phyloP scores from a whole-genome alignment of 148 eudicot species.

The Silene conica region DNA sequence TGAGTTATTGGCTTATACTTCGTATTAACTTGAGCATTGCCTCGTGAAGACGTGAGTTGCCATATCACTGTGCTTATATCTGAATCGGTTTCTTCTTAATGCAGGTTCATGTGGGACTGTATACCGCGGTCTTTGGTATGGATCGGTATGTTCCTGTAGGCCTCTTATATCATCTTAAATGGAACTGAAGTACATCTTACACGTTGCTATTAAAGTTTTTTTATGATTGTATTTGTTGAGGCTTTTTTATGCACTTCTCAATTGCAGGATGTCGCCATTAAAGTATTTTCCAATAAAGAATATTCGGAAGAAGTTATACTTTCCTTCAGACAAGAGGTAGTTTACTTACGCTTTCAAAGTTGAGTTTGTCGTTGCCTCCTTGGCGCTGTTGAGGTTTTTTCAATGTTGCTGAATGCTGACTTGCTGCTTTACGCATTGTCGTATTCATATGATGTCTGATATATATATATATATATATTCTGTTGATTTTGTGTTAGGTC shows the following conservation, averaged over 20 bases:
- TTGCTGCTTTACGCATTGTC: not conserved
- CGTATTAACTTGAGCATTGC: too few relatives aligned
- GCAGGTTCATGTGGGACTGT: conserved; percentile 99
- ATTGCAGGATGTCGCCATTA: conserved; percentile 91
- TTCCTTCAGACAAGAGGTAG: conserved; percentile 88
- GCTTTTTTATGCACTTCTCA: conserved; percentile 1
- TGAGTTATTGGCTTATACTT: too few relatives aligned
- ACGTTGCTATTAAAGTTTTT: too few relatives aligned
- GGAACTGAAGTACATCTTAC: not conserved
- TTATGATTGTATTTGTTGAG: not conserved
- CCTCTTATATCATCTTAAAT: not conserved
- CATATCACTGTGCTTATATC: not conserved
- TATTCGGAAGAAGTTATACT: conserved; percentile 75
- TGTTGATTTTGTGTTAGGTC: conserved; percentile 42
- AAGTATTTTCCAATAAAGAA: conserved; percentile 83
- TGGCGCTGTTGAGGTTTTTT: conserved; percentile 2
- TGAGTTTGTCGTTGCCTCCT: not conserved
- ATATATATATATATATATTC: not conserved
- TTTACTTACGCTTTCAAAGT: conserved; percentile 4
- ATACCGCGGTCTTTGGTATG: conserved; percentile 91
- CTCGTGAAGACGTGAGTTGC: too few relatives aligned
- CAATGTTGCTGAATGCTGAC: not conserved
- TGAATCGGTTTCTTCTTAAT: not conserved
- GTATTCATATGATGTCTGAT: not conserved
- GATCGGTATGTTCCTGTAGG: conserved; percentile 72